phyloP scores from a whole-genome alignment of 2,329 filamentous ascomycete species.

The Talaromyces funiculosus region DNA sequence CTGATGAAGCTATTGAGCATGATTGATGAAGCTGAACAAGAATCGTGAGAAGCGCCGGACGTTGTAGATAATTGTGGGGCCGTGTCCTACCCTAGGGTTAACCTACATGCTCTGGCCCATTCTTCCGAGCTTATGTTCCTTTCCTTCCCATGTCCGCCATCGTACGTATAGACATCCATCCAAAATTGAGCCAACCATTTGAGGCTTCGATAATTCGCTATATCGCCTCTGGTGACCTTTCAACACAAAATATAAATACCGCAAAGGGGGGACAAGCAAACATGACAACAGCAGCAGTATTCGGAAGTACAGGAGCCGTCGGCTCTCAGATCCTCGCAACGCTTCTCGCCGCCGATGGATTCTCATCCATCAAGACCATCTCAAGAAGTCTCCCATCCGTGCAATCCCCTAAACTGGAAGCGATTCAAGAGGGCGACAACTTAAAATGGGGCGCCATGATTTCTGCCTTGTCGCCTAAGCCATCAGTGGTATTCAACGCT shows the following conservation, averaged over 20 bases:
- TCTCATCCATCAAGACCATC: slow-evolving; percentile 2
- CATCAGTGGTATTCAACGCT: not conserved
- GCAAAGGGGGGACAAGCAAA: not conserved
- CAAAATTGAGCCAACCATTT: not conserved
- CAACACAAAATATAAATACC: not conserved
- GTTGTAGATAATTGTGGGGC: not conserved
- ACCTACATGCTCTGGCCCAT: not conserved
- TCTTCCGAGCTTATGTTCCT: not conserved
- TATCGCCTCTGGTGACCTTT: not conserved
- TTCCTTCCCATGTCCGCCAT: not conserved
- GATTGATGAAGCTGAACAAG: not conserved
- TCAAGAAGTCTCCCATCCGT: not conserved
- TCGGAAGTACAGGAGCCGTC: slow-evolving; percentile 1
- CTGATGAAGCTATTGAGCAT: not conserved
- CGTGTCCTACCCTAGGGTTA: not conserved
- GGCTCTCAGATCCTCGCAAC: not conserved
- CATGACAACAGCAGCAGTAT: slow-evolving; percentile 1
- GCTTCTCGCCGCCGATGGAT: not conserved
- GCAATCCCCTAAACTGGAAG: not conserved
- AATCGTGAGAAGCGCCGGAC: not conserved
- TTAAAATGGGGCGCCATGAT: slow-evolving; percentile 1
- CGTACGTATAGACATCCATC: not conserved
- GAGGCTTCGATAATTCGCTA: not conserved
- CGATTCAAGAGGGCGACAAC: not conserved
- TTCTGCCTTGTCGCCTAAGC: not conserved